Evolutionary conservation across 1,139 yeast genomes (phyloP).

Genomic region (Torulaspora globosa): DNA sequence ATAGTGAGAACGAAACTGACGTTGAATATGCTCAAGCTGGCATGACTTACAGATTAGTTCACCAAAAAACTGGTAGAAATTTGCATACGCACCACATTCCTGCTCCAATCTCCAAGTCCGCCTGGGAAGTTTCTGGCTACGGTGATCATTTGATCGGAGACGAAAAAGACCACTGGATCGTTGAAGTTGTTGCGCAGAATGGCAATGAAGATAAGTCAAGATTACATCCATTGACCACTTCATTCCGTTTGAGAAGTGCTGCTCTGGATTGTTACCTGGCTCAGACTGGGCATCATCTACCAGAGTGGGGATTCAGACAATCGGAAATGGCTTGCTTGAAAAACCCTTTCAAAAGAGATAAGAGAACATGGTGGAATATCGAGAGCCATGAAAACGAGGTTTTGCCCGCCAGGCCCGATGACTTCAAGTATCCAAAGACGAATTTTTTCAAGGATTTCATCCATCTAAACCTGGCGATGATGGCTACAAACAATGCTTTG

Average conservation of each 20-base stretch:
- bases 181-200: constrained; percentile 78
- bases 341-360: constrained; percentile 75
- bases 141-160: constrained; percentile 89
- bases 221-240: constrained; percentile 83
- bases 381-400: constrained; percentile 76
- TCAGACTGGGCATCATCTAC: constrained; percentile 73
- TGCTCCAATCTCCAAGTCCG: constrained; percentile 72
- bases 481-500: constrained; percentile 96
- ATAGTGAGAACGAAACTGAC: constrained; percentile 48
- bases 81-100: constrained; percentile 79
- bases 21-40: constrained; percentile 66
- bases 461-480: constrained; percentile 93
- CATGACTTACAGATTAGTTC: constrained; percentile 71
- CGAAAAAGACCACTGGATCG: constrained; percentile 86
- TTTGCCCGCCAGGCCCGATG: constrained; percentile 66
- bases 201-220: constrained; percentile 61
- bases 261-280: constrained; percentile 79
- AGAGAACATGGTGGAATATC: constrained; percentile 97
- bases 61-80: constrained; percentile 79
- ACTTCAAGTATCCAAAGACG: constrained; percentile 76
- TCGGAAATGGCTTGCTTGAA: constrained; percentile 89
- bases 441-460: constrained; percentile 83
- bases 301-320: constrained; percentile 98
- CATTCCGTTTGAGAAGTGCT: constrained; percentile 70
- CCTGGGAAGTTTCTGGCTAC: constrained; percentile 87